A percentile compares a stretch with the other conserved stretches of the same genome.
Evolutionary conservation across 78 protist species (phyloP).

Genomic region (Chrysochromulina tobinii): DNA sequence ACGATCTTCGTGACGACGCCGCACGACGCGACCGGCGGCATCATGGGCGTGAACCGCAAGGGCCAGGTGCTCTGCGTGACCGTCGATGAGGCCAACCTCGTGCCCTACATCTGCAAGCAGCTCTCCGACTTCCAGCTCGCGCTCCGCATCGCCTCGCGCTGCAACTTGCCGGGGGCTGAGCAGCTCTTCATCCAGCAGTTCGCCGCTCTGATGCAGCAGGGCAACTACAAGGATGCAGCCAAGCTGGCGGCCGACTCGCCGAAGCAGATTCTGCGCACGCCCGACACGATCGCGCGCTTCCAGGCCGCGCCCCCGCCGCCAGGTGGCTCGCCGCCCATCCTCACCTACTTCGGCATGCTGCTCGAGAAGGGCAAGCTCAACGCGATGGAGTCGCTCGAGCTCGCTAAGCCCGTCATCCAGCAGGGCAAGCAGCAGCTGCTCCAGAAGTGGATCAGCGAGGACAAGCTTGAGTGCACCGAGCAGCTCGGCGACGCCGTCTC

Average conservation of each 20-base stretch:
- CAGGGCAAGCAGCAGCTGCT: conserved; percentile 78
- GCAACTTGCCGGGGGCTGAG: conserved; percentile 93
- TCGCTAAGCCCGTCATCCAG: conserved; percentile 91
- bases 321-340: conserved; percentile 71
- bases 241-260: conserved; percentile 84
- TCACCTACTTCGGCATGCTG: conserved; percentile 92
- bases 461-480: conserved; percentile 95
- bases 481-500: conserved; percentile 95
- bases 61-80: conserved; percentile 81
- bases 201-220: conserved; percentile 66
- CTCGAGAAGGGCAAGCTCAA: conserved; percentile 92
- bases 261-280: conserved; percentile 84
- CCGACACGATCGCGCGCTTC: conserved; percentile 88
- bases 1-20: conserved; percentile 89
- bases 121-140: conserved; percentile 86
- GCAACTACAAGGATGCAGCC: conserved; percentile 89
- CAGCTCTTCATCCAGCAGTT: conserved; percentile 86
- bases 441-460: conserved; percentile 93
- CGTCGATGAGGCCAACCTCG: conserved; percentile 87
- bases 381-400: conserved; percentile 91
- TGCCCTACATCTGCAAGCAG: conserved; percentile 80
- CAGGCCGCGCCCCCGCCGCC: conserved; percentile 55
- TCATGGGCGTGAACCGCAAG: conserved; percentile 86
- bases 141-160: conserved; percentile 84
- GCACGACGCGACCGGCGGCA: conserved; percentile 76